phyloP scores from a whole-genome alignment of 2,329 filamentous ascomycete genomes.

The Cladosporium sp. region DNA sequence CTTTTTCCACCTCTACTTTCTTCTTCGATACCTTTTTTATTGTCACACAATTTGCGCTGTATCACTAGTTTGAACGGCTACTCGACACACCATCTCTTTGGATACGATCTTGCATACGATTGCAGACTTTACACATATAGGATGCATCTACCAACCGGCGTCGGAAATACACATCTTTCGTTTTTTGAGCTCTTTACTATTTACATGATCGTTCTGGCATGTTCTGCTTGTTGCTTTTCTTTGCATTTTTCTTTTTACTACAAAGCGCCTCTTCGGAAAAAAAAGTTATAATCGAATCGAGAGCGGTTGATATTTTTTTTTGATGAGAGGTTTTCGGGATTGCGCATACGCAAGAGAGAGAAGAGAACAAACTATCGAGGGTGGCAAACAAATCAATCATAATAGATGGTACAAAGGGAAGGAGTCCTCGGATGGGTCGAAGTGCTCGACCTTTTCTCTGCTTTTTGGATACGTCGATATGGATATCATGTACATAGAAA shows the following conservation, averaged over 20 bases:
- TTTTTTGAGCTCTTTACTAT: neutral
- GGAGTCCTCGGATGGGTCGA: slow-evolving; percentile 1
- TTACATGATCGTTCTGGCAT: slow-evolving; percentile 7
- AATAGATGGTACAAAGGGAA: slow-evolving; percentile 7
- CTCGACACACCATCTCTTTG: no score
- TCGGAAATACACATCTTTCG: slow-evolving; percentile 9
- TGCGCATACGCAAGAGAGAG: neutral
- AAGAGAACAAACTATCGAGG: neutral
- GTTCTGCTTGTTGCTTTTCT: slow-evolving; percentile 2
- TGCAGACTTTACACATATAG: neutral
- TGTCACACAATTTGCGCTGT: neutral
- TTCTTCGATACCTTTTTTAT: neutral
- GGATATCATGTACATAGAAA: slow-evolving; percentile 1
- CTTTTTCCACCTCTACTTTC: neutral
- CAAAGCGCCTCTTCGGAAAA: neutral
- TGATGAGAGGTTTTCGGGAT: neutral
- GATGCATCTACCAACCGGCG: slow-evolving; percentile 9
- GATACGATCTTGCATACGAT: slow-evolving; percentile 12
- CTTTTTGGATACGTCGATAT: neutral
- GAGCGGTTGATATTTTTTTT: slow-evolving; percentile 1
- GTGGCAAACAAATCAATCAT: neutral
- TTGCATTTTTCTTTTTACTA: neutral
- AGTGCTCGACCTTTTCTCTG: slow-evolving; percentile 6
- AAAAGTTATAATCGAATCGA: slow-evolving; percentile 1
- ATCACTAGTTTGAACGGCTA: neutral